A percentile compares a stretch with the other conserved stretches of the same genome.
These are phyloP conservation scores for Trichoderma arundinaceum DNA, from an alignment of 2,329 filamentous ascomycete species.

Conservation along the genomic window DNA sequence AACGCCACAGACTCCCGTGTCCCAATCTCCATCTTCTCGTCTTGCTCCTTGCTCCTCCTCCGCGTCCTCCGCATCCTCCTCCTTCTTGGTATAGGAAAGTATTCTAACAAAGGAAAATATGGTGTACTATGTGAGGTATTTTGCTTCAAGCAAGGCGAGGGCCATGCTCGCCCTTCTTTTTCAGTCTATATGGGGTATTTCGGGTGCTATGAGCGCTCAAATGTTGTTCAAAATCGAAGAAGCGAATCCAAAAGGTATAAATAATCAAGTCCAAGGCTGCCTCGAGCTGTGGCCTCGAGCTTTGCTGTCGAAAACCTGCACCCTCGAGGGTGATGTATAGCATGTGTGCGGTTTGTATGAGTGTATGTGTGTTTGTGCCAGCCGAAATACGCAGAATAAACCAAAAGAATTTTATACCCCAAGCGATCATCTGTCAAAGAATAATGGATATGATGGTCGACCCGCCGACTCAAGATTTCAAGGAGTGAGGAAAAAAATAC, in stretches of 20 bases:
- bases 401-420: conserved; percentile 39
- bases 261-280: conserved; percentile 36
- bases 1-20: conserved; percentile 39
- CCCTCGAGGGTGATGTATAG: conserved; percentile 32
- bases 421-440: conserved; percentile 37
- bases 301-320: conserved; percentile 35
- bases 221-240: conserved; percentile 19
- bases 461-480: conserved; percentile 36
- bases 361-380: conserved; percentile 34
- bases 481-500: conserved; percentile 30
- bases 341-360: not conserved
- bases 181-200: conserved; percentile 49
- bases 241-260: conserved; percentile 29
- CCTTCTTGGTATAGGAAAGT: conserved; percentile 30
- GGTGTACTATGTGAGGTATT: conserved; percentile 39
- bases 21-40: conserved; percentile 28
- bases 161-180: conserved; percentile 39
- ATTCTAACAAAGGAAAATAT: conserved; percentile 44
- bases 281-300: conserved; percentile 40
- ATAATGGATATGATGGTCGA: conserved; percentile 33
- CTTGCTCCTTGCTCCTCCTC: conserved; percentile 33
- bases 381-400: conserved; percentile 37
- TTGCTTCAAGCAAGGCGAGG: conserved; percentile 41
- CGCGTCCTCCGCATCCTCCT: not conserved
- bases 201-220: conserved; percentile 41